phyloP scores from a whole-genome alignment of 257 asterid species.

The Eucommia ulmoides region DNA sequence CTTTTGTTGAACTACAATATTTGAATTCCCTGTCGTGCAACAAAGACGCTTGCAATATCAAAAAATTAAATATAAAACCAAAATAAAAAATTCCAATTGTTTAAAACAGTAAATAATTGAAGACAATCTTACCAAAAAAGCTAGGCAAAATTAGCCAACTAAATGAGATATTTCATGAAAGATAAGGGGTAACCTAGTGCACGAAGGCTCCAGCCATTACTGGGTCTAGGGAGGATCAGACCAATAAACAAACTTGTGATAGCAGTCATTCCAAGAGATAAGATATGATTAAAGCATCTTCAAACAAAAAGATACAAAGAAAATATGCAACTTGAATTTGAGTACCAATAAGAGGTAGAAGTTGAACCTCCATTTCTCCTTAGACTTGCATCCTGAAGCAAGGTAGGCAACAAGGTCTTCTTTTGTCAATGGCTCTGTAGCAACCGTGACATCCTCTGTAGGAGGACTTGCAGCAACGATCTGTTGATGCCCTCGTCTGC shows the following conservation, averaged over 20 bases:
- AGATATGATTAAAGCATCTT: not conserved
- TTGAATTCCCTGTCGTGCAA: no score
- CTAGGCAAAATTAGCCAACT: not conserved
- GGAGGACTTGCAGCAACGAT: slow-evolving; percentile 97
- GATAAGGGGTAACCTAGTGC: not conserved
- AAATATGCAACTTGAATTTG: slow-evolving; percentile 15
- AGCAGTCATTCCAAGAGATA: not conserved
- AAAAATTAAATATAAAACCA: no score
- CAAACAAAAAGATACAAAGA: not conserved
- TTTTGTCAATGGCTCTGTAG: slow-evolving; percentile 81
- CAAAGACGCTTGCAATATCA: no score
- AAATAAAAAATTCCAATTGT: no score
- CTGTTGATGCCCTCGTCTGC: slow-evolving; percentile 26
- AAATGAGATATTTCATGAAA: not conserved
- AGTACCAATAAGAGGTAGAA: slow-evolving; percentile 40
- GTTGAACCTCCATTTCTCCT: slow-evolving; percentile 90
- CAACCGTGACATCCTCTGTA: slow-evolving; percentile 72
- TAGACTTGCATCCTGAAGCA: slow-evolving; percentile 94
- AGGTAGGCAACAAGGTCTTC: slow-evolving; percentile 78
- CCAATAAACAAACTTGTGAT: not conserved
- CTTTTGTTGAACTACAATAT: no score
- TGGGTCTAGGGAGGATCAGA: no score
- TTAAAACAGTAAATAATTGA: no score
- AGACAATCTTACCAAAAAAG: no score
- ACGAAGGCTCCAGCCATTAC: not conserved